Evolutionary conservation across 2,329 filamentous ascomycete species (phyloP).

Genomic region (Colletotrichum graminicola): DNA sequence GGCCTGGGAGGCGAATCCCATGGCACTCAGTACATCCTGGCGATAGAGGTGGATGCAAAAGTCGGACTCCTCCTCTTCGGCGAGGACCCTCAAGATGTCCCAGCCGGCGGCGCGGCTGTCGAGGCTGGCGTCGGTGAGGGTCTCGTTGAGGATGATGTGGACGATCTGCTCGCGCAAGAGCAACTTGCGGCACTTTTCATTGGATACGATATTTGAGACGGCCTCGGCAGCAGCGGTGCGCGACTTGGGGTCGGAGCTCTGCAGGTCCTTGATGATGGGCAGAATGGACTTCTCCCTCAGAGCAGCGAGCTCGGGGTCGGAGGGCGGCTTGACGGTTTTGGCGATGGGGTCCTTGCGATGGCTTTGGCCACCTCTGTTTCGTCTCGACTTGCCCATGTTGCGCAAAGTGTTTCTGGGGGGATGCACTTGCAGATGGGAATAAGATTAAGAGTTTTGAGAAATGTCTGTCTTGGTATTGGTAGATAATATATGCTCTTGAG

Average conservation of each 20-base stretch:
- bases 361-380: slow-evolving; percentile 62
- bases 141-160: slow-evolving; percentile 72
- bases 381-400: slow-evolving; percentile 71
- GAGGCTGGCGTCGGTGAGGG: slow-evolving; percentile 71
- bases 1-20: slow-evolving; percentile 67
- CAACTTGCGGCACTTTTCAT: slow-evolving; percentile 72
- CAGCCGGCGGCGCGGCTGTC: slow-evolving; percentile 76
- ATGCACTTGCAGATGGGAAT: neutral
- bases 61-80: slow-evolving; percentile 73
- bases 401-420: slow-evolving; percentile 12
- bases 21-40: slow-evolving; percentile 70
- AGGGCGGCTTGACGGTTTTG: slow-evolving; percentile 70
- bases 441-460: neutral
- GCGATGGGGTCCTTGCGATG: slow-evolving; percentile 67
- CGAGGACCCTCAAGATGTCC: slow-evolving; percentile 73
- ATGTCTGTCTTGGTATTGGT: neutral
- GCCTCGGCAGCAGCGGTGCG: slow-evolving; percentile 70
- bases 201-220: slow-evolving; percentile 72
- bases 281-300: slow-evolving; percentile 74
- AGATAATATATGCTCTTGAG: neutral
- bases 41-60: slow-evolving; percentile 76
- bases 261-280: slow-evolving; percentile 71
- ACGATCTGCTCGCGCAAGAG: slow-evolving; percentile 76
- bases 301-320: slow-evolving; percentile 73
- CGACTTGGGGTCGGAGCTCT: slow-evolving; percentile 69